Base-by-base conservation (phyloP, 2,329 filamentous ascomycete species). In the Penicillium digitatum region DNA sequence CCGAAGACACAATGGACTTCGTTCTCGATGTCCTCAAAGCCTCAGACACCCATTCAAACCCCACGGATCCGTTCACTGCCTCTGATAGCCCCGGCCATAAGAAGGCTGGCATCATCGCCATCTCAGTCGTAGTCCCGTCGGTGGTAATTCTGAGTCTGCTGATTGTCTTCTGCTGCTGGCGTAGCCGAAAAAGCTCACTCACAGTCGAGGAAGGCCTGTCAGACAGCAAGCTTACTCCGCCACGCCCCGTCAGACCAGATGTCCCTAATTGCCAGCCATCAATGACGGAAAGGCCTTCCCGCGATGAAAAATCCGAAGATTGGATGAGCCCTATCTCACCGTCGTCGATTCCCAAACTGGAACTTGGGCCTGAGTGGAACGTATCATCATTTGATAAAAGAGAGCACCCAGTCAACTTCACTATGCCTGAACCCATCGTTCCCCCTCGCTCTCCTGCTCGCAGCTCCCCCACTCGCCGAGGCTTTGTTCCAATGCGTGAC, bases 1-100 rank as follows among this genome's bases (percentile, higher is more conserved):
- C 63, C 54, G 67, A 68, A 40, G 73, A 81, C 48, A 74, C 72
- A 9, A 75, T 78, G 51, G 64, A 66, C 3, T 79, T 83, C 54
- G 71, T 69, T 2, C 72, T 83, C 7, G 66, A 68, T 44, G 56
- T 70, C 20, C 60, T 69, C 10, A 61, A 63, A 26, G 62, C 62
- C 29, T 59, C 59, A 8, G 61, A 56, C 3, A 60, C 58, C 3
- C 57, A 63, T 20, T 49, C 55, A 22, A 54, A 58, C 39, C 63
- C 59, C 27, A 58, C 55, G 3, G 56, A 62, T 43, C 55, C 61
- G 7, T 58, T 62, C 26, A 56, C 64, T n/a, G 51, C 61, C 39
- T 50, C 66, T 20, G 55, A 57, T 7, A 59, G 58, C 9, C 50
- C 58, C 11, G 60, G 64, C 35, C 59, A 60, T 34, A 68, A 63